Evolutionary conservation across 2,329 filamentous ascomycete genomes (phyloP), one percentile per base, ranked within the genome.

Genomic region (Xylariomycetidae sp.): DNA sequence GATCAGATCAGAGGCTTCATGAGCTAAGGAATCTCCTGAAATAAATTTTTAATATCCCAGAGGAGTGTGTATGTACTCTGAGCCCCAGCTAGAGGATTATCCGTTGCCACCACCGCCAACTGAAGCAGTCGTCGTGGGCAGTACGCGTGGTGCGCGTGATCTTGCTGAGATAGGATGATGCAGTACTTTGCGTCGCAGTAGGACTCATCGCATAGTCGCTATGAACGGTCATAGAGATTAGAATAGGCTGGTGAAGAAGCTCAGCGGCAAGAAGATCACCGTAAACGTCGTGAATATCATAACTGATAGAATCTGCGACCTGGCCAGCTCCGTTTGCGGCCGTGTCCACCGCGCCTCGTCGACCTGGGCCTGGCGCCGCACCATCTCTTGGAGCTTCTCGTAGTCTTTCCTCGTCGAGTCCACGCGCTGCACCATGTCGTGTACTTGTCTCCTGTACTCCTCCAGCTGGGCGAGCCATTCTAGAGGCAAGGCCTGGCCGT

Each of bases 201-300:
- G n/a, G n/a, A n/a, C n/a, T n/a, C n/a, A n/a, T n/a, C n/a, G n/a
- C n/a, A n/a, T n/a, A n/a, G n/a, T n/a, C n/a, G n/a, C n/a, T n/a
- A n/a, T n/a, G n/a, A n/a, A n/a, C n/a, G n/a, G n/a, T n/a, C n/a
- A n/a, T n/a, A n/a, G n/a, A n/a, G n/a, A n/a, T n/a, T 78, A 77
- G 34, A 82, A 82, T 1, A 82, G 50, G 3, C 74, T 72, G 0
- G 77, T 81, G 53, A 82, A 82, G 59, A 82, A 82, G 13, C 72
- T 77, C 5, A 82, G 52, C 0, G 78, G 78, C 2, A 81, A 57
- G 56, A 80, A 82, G 14, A 82, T 77, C 36, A 82, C 72, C 8
- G 73, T 77, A 37, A 77, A 76, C 1, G 67, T 77, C 7, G 77
- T 82, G 53, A 82, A 81, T 41, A 82, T 77, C 71, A 81, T 77